Base-by-base conservation (phyloP, 2,329 filamentous ascomycete species). In the Tolypocladium pustulatum region DNA sequence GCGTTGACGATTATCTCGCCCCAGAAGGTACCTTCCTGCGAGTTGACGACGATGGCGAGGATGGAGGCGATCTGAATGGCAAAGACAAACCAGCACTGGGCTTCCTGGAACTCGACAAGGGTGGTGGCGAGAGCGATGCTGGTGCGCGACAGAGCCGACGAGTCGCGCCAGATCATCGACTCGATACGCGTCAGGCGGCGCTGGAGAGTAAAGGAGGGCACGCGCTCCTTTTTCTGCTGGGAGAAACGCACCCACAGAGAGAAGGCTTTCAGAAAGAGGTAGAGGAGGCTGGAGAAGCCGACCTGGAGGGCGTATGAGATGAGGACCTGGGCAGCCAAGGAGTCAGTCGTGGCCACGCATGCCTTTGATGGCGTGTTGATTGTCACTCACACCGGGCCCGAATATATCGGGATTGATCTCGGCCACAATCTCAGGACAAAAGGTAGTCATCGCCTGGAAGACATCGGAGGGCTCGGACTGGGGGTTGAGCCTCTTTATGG, bases 401-500 rank as follows among this genome's bases (percentile, higher is more conserved):
- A 74, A 74, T 6, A 74, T 74, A 55, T 74, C 72, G 1, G 72
- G 71, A 40, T 74, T 72, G 37, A 74, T 72, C 60, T 74, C 68
- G 8, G 72, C 72, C 38, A 66, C 60, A 36, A 74, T 59, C 34
- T 71, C 69, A 0, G 72, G 72, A 43, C 72, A 74, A 57, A 74
- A 74, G 7, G 64, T 63, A 17, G 69, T 68, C 61, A 74, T 66
- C 34, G 72, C 71, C 20, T 67, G 62, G 43, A 74, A 72, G 54
- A 73, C 65, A 25, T 69, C 65, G 40, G 62, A 59, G 0, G 69
- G 64, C 20, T 59, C 66, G 25, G 72, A 72, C 7, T 61, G 58
- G 2, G 55, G 61, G 25, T 59, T 62, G 22, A 73, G 65, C 10
- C 56, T 58, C 43, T 63, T 66, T 40, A 74, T 65, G 2, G 66